Base-by-base conservation (phyloP, 2,329 filamentous ascomycete genomes). In the Monosporascus sp. region DNA sequence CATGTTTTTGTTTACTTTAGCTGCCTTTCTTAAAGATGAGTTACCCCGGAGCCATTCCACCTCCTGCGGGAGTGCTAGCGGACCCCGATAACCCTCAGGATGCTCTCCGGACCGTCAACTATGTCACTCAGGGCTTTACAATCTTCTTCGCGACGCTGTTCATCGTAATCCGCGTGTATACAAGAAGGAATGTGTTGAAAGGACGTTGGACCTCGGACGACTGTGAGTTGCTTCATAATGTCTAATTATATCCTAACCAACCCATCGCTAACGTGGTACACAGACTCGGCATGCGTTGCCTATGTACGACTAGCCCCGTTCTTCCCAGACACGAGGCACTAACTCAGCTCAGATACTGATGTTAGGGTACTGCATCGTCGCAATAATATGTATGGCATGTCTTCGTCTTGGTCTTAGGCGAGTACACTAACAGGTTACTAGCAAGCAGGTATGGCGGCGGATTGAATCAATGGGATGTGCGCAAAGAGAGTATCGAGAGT, bases 401-500 rank as follows among this genome's bases (percentile, higher is more conserved):
- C 24, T 17, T 39, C n/a, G 5, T 5, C 38, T 2, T 18, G 5
- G 5, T 7, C n/a, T 17, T 14, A 35, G 15, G 38, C 14, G 27
- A 38, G 9, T 7, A 27, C 0, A 8, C 48, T 49, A 15, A 36
- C 27, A 2, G 3, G 15, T 7, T 8, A 15, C 18, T 38, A 61
- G 67, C 60, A 50, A 57, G 58, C 41, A 36, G 62, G 17, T 66
- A 70, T 51, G 72, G 70, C 41, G 72, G 70, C 37, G 72, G 72
- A 3, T 53, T 67, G 17, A 67, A 75, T 50, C 54, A 64, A 35
- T 61, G 59, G 54, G 67, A 74, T 25, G 67, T 74, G 5, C 56
- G 61, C 1, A 51, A 15, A 17, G 22, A 61, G 3, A 14, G 72
- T 5, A 57, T 66, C 3, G 57, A 68, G 14, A 55, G 60, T 2